phyloP scores from a whole-genome alignment of 441 rosid species.

The Arabidopsis hybrid region DNA sequence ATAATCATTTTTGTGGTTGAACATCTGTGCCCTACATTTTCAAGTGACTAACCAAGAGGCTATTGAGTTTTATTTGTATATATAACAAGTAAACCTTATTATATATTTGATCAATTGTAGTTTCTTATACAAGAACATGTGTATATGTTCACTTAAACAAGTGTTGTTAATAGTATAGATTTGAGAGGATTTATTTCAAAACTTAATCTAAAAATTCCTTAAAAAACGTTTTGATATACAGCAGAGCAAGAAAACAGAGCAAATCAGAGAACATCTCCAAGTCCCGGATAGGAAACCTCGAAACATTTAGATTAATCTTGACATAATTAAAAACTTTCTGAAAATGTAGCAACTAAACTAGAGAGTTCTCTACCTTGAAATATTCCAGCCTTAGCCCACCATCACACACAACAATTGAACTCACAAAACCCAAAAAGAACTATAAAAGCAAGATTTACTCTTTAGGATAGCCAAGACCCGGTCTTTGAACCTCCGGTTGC shows the following conservation, averaged over 20 bases:
- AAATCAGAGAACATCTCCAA: neutral
- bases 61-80: too few species aligned
- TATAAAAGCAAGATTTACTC: conserved; percentile 18
- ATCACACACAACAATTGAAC: neutral
- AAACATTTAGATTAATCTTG: neutral
- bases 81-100: neutral
- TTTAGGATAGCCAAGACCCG: conserved; percentile 86
- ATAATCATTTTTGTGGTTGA: neutral
- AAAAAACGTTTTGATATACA: neutral
- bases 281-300: neutral
- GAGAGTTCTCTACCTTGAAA: neutral
- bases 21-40: neutral
- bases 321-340: neutral
- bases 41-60: too few species aligned
- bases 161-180: neutral
- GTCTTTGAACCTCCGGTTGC: conserved; percentile 55
- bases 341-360: conserved; percentile 11
- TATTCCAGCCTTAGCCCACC: neutral
- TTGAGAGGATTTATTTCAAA: neutral
- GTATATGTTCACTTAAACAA: neutral
- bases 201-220: neutral
- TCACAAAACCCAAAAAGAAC: neutral
- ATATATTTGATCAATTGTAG: neutral
- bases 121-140: neutral
- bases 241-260: conserved; percentile 16